A percentile compares a stretch with the other conserved stretches of the same genome.
phyloP scores from a whole-genome alignment of 352 stramenopile species.

The Phytophthora citrophthora region DNA sequence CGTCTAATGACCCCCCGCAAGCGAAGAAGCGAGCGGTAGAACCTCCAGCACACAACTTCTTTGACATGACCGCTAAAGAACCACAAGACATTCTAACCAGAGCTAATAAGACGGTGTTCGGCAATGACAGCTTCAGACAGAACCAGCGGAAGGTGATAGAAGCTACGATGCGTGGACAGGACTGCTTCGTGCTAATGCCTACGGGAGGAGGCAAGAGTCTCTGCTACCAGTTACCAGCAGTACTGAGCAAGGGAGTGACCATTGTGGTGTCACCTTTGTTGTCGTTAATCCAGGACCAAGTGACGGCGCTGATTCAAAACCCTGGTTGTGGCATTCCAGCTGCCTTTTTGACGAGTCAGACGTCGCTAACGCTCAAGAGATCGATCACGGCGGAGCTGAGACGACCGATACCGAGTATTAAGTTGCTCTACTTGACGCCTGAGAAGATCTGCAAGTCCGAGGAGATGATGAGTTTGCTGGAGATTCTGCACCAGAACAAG shows the following conservation, averaged over 20 bases:
- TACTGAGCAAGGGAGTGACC: conserved; percentile 82
- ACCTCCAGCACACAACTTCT: background rate
- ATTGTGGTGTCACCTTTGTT: conserved; percentile 94
- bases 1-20: background rate
- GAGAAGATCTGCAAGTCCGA: conserved; percentile 91
- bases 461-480: conserved; percentile 74
- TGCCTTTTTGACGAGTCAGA: conserved; percentile 82
- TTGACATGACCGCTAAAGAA: background rate
- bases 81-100: conserved; percentile 47
- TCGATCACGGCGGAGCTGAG: conserved; percentile 85
- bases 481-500: conserved; percentile 44
- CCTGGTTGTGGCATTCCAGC: conserved; percentile 64
- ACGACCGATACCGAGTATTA: conserved; percentile 70
- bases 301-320: conserved; percentile 81
- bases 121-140: conserved; percentile 86
- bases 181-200: conserved; percentile 96
- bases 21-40: conserved; percentile 26
- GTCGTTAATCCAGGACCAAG: conserved; percentile 95
- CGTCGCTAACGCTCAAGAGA: conserved; percentile 60
- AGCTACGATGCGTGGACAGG: conserved; percentile 86
- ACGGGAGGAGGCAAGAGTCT: conserved; percentile 93
- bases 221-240: conserved; percentile 89
- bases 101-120: conserved; percentile 73
- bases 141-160: conserved; percentile 94
- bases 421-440: conserved; percentile 95